These are phyloP conservation scores for Penicillium sp. DNA, from an alignment of 2,329 filamentous ascomycete species.

Conservation along the genomic window DNA sequence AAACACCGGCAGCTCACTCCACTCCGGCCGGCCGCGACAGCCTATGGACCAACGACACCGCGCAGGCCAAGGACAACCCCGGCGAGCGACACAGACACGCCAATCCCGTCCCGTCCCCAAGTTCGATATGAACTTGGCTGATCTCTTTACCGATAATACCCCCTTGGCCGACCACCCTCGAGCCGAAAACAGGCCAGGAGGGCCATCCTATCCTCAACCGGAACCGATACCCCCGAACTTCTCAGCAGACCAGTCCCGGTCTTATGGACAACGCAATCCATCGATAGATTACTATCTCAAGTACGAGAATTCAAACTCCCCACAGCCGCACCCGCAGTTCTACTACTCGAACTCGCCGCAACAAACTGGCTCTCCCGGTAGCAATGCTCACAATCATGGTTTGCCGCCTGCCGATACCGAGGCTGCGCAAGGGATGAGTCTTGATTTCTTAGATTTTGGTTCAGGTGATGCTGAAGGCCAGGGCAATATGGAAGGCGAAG, in stretches of 20 bases:
- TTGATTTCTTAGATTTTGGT: constrained; percentile 56
- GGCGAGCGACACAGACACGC: constrained; percentile 35
- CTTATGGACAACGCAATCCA: constrained; percentile 28
- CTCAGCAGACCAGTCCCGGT: constrained; percentile 23
- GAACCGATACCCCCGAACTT: constrained; percentile 27
- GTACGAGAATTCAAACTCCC: constrained; percentile 36
- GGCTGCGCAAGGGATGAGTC: constrained; percentile 40
- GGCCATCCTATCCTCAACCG: constrained; percentile 26
- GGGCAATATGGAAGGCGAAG: constrained; percentile 27
- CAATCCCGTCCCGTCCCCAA: constrained; percentile 49
- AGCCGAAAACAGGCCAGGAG: constrained; percentile 28
- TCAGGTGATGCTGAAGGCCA: constrained; percentile 34
- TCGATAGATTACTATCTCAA: constrained; percentile 36
- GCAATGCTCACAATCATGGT: constrained; percentile 24
- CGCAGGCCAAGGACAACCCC: constrained; percentile 28
- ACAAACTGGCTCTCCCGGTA: constrained; percentile 33
- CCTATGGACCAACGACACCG: constrained; percentile 23
- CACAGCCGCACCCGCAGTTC: constrained; percentile 33
- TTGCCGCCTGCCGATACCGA: constrained; percentile 25
- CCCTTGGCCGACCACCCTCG: constrained; percentile 36
- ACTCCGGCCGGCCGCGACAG: constrained; percentile 19
- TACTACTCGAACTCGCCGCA: constrained; percentile 37
- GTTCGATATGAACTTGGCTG: constrained; percentile 58
- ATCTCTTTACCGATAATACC: constrained; percentile 50
- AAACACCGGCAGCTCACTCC: constrained; percentile 9